These are phyloP conservation scores for Verticillium klebahnii DNA, from an alignment of 2,329 filamentous ascomycete species.

Conservation along the genomic window DNA sequence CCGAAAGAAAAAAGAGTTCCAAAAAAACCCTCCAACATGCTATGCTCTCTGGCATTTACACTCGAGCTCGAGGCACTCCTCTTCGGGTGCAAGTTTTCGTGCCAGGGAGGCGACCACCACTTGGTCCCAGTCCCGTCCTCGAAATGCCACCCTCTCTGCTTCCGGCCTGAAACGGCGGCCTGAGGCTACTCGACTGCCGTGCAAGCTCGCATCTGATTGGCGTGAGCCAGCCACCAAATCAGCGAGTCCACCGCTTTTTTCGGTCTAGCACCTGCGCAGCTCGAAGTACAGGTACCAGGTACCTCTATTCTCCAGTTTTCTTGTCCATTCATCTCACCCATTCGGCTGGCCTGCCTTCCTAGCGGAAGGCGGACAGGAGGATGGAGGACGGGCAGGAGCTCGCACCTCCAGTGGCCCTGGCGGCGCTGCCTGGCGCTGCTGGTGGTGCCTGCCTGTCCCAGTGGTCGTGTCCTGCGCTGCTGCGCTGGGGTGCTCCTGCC, in stretches of 20 bases:
- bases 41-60: too few relatives aligned
- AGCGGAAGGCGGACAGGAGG: not conserved
- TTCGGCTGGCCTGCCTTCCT: not conserved
- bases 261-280: conserved; percentile 7
- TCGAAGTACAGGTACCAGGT: conserved; percentile 14
- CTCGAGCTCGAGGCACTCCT: not conserved
- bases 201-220: conserved; percentile 8
- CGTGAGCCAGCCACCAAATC: conserved; percentile 12
- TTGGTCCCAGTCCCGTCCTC: not conserved
- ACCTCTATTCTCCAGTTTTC: conserved; percentile 8
- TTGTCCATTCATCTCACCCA: not conserved
- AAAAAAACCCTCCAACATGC: not conserved
- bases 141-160: conserved; percentile 8
- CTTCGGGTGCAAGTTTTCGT: not conserved
- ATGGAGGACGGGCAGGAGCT: not conserved
- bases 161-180: conserved; percentile 15
- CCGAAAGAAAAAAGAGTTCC: not conserved
- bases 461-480: not conserved
- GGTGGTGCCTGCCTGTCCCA: not conserved
- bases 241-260: conserved; percentile 12
- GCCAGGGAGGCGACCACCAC: not conserved
- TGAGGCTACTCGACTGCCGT: conserved; percentile 7
- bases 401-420: not conserved
- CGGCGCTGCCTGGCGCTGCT: not conserved
- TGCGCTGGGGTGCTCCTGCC: not conserved